Conservation (phyloP, 441 rosid species). For the Manihot esculenta region DNA sequence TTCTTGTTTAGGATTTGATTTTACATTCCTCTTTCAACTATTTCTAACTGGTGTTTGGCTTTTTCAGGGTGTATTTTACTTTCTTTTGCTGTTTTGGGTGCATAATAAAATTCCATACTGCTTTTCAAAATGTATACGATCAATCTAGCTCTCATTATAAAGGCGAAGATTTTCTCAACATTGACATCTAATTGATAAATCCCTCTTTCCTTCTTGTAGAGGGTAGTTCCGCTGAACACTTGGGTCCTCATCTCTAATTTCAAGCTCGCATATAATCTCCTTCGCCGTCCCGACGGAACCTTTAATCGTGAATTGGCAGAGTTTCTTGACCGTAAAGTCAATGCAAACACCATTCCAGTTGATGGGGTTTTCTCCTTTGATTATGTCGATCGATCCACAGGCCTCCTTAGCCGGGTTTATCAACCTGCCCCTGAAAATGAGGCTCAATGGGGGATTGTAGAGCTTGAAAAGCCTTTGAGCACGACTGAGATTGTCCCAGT, state of each 20-base stretch:
- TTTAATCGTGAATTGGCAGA: constrained; percentile 94
- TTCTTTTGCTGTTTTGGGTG: constrained; percentile 11
- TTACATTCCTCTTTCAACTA: constrained; percentile 7
- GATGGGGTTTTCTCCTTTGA: constrained; percentile 94
- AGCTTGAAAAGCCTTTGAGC: constrained; percentile 69
- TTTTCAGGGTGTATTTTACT: not conserved
- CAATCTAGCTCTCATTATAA: constrained; percentile 15
- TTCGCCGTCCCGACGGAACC: constrained; percentile 88
- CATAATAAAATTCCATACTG: not conserved
- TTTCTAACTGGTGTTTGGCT: constrained; percentile 10
- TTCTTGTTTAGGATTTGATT: constrained; percentile 15
- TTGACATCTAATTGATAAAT: not conserved
- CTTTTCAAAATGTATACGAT: not conserved
- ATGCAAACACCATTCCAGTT: constrained; percentile 74
- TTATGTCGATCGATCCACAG: constrained; percentile 66
- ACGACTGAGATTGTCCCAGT: constrained; percentile 69
- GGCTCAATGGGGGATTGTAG: constrained; percentile 48
- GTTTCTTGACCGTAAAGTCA: constrained; percentile 87
- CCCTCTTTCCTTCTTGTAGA: constrained; percentile 41
- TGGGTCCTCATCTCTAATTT: constrained; percentile 98
- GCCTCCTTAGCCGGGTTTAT: constrained; percentile 75
- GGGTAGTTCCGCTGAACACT: constrained; percentile 93
- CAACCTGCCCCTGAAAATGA: constrained; percentile 41
- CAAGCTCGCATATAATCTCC: constrained; percentile 92
- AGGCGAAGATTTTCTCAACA: not conserved